Evolutionary conservation across 176 grass and related monocot species (phyloP).

Genomic region (Oryza glaberrima): DNA sequence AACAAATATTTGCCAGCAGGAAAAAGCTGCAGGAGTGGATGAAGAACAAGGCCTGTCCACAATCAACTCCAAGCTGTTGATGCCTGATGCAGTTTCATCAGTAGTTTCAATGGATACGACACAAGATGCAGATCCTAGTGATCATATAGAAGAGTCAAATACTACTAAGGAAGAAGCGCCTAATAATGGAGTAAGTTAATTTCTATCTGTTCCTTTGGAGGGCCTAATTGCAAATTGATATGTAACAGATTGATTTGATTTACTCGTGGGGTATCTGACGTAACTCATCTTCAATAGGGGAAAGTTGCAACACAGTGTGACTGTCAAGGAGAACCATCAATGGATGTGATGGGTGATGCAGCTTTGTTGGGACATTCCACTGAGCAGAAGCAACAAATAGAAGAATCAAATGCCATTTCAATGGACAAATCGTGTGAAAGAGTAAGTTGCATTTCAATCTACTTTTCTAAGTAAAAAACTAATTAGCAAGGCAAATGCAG

Average conservation of each 20-base stretch:
- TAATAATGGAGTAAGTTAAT: conserved; percentile 39
- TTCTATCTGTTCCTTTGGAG: neutral
- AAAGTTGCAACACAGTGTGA: neutral
- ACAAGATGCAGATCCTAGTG: neutral
- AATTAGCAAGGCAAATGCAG: neutral
- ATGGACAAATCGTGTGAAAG: neutral
- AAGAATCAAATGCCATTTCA: conserved; percentile 19
- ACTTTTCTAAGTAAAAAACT: neutral
- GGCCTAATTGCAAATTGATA: neutral
- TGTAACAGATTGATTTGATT: neutral
- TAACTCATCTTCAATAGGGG: conserved; percentile 15
- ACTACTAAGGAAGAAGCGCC: neutral
- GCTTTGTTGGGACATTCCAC: conserved; percentile 13
- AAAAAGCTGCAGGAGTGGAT: neutral
- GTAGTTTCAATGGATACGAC: neutral
- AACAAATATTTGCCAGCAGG: neutral
- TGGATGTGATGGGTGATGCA: neutral
- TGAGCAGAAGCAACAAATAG: conserved; percentile 4
- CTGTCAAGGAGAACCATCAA: conserved; percentile 14
- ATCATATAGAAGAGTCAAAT: conserved; percentile 25
- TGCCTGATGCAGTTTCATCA: neutral
- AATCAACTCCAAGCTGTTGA: neutral
- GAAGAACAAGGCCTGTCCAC: neutral
- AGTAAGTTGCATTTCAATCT: conserved; percentile 19
- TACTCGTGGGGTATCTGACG: neutral